Base-by-base conservation (phyloP, 768 basidiomycete genomes). In the Rhizopogon vesiculosus region DNA sequence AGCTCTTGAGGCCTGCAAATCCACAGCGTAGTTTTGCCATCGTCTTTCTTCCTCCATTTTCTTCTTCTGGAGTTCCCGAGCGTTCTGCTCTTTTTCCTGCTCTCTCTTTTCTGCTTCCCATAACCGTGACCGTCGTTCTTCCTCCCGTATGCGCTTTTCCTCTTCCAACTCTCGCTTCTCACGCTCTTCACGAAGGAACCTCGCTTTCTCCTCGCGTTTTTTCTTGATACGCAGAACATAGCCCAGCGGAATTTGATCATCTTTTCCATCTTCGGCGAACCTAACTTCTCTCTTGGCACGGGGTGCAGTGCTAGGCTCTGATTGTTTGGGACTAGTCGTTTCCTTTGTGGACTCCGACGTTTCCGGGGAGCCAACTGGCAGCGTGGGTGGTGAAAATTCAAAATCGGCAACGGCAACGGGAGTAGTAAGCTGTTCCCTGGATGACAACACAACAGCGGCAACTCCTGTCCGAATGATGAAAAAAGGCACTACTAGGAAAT, bases 201-300 rank as follows among this genome's bases (percentile, higher is more conserved):
- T 78, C 43, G 83, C 84, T 72, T 87, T 87, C 69, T 87, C 83
- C 68, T 86, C 86, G 43, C 84, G 83, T 62, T 82, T 82, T 75
- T 85, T 85, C 73, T 84, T 85, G 67, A 80, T 79, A 52, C 85
- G 84, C 64, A 88, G 72, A n/a, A 84, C 79, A 64, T 90, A 81
- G 16, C 80, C 82, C 41, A 89, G 72, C 3, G 89, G 89, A 59
- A 87, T 75, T 51, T 75, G 74, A 66, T 90, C 87, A 42, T 88
- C 86, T 56, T 81, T 83, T 56, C 66, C 68, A 61, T 82, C 80
- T 60, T 85, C 84, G 31, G 77, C 82, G 57, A 87, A 87, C 43
- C 84, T 79, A 8, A 87, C 86, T 9, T 84, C 83, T 40, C 84
- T 79, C 64, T 66, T 70, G 29, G 62, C 62, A 54, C 53, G 31